These are phyloP conservation scores for Plasmodium sp. DNA, from an alignment of 169 alveolate species.

Conservation along the genomic window DNA sequence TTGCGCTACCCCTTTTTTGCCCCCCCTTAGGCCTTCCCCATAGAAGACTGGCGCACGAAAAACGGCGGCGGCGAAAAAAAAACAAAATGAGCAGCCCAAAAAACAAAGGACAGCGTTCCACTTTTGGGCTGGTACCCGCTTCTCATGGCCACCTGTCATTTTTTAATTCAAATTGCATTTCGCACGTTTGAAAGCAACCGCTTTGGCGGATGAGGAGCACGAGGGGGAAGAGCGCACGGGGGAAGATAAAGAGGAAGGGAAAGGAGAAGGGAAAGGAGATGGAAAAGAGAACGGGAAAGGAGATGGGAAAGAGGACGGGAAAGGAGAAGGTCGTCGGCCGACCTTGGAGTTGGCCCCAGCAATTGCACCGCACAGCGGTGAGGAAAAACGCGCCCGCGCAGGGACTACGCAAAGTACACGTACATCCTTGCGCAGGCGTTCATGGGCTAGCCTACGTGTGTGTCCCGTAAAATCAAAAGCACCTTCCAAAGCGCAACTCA, in stretches of 20 bases:
- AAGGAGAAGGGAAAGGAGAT: not conserved
- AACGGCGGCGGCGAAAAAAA: constrained; percentile 2
- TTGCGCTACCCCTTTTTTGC: not conserved
- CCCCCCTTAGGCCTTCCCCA: constrained; percentile 25
- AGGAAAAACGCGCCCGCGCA: not conserved
- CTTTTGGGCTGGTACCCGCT: not conserved
- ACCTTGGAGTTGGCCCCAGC: not conserved
- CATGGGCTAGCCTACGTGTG: not conserved
- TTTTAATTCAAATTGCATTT: not conserved
- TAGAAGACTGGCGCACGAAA: constrained; percentile 69
- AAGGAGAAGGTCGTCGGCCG: not conserved
- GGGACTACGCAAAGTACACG: not conserved
- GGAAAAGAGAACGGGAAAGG: not conserved
- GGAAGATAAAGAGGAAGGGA: not conserved
- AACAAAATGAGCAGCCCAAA: not conserved
- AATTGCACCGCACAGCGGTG: not conserved
- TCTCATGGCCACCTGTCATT: not conserved
- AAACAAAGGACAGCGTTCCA: not conserved
- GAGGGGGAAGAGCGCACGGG: not conserved
- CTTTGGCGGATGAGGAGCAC: not conserved
- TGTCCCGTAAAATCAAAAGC: not conserved
- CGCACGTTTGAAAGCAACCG: not conserved
- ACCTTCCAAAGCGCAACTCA: not conserved
- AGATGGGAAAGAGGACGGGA: not conserved
- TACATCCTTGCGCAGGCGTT: not conserved